These are phyloP conservation scores for Colletotrichum shisoi DNA, from an alignment of 2,329 filamentous ascomycete species.

Conservation along the genomic window DNA sequence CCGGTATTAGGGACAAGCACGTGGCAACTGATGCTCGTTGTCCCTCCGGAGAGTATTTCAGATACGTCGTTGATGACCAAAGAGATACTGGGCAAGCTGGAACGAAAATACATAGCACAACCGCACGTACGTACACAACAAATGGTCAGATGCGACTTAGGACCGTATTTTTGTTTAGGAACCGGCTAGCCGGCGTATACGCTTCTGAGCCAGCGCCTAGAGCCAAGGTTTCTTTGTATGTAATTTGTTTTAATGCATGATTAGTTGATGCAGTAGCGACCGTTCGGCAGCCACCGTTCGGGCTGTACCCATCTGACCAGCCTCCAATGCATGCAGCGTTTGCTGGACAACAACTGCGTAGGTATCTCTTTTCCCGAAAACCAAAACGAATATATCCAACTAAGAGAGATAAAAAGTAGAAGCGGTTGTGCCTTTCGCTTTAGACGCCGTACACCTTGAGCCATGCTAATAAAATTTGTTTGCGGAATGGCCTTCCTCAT, in stretches of 20 bases:
- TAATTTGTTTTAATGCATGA: background rate
- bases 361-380: constrained; percentile 9
- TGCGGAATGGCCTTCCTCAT: constrained; percentile 18
- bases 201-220: background rate
- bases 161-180: background rate
- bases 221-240: background rate
- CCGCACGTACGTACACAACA: background rate
- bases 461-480: constrained; percentile 14
- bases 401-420: background rate
- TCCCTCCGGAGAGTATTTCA: background rate
- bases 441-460: constrained; percentile 34
- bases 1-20: background rate
- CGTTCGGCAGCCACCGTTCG: constrained; percentile 5
- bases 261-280: constrained; percentile 23
- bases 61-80: background rate
- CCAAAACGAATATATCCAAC: constrained; percentile 6
- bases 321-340: background rate
- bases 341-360: background rate
- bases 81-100: background rate
- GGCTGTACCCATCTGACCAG: background rate
- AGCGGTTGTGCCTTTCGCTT: constrained; percentile 16
- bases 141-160: background rate
- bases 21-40: background rate
- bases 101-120: background rate
- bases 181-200: background rate